Evolutionary conservation across 768 basidiomycete species (phyloP).

Genomic region (Mycena pura): DNA sequence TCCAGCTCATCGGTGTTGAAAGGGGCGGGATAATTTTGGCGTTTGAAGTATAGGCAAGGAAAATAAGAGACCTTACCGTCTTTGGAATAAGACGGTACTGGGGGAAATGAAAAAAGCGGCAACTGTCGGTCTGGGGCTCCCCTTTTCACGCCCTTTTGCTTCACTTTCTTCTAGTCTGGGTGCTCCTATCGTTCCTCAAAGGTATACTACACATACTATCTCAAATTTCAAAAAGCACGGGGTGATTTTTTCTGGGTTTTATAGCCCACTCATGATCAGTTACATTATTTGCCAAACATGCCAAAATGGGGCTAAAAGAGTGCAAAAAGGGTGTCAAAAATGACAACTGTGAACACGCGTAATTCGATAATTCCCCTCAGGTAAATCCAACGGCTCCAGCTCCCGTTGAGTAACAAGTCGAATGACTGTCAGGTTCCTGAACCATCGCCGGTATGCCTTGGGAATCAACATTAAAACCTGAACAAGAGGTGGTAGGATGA

Average conservation of each 20-base stretch:
- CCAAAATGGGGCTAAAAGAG: not conserved
- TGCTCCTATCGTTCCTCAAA: not conserved
- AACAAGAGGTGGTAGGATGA: conserved; percentile 1
- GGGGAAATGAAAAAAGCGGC: not conserved
- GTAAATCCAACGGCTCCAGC: not conserved
- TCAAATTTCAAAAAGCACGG: not conserved
- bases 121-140: not conserved
- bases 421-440: not conserved
- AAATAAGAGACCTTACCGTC: too few species aligned
- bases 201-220: not conserved
- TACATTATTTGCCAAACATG: not conserved
- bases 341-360: not conserved
- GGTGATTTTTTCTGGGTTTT: not conserved
- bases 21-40: too few species aligned
- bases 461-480: conserved; percentile 5
- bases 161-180: not conserved
- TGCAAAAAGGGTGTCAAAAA: not conserved
- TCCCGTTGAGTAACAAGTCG: not conserved
- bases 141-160: not conserved
- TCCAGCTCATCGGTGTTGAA: too few species aligned
- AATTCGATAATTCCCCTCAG: not conserved
- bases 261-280: not conserved
- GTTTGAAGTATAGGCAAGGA: too few species aligned
- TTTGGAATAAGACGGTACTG: too few species aligned
- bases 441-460: not conserved